Percentiles rank a stretch among this genome's conserved stretches.
phyloP scores from a whole-genome alignment of 345 rosid genomes.

The Bruguiera gymnorhiza region DNA sequence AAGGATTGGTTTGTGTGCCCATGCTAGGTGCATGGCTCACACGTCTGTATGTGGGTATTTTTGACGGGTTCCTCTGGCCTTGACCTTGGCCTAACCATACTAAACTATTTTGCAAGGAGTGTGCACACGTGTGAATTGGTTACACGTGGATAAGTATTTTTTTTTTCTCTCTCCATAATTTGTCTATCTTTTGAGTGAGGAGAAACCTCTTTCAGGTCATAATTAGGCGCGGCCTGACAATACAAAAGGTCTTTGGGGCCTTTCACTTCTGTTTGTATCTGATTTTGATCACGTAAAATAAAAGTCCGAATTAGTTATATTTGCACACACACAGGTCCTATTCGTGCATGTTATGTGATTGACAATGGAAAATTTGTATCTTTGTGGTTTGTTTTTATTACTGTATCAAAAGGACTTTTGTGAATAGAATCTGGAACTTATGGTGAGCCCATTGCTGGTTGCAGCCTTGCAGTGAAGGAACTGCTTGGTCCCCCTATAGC shows the following conservation, averaged over 20 bases:
- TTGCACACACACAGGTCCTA: neutral
- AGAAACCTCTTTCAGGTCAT: slow-evolving; percentile 32
- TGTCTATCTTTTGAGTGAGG: neutral
- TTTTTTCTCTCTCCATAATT: slow-evolving; percentile 3
- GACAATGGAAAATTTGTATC: slow-evolving; percentile 45
- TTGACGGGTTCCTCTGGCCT: slow-evolving; percentile 46
- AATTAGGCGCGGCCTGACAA: slow-evolving; percentile 27
- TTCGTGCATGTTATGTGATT: slow-evolving; percentile 41
- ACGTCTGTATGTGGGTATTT: slow-evolving; percentile 42
- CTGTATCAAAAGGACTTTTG: slow-evolving; percentile 2
- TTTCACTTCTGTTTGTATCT: slow-evolving; percentile 36
- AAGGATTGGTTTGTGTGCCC: slow-evolving; percentile 32
- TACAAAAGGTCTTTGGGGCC: slow-evolving; percentile 56
- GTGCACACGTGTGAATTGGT: slow-evolving; percentile 28
- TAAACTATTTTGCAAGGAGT: neutral
- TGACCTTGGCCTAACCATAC: slow-evolving; percentile 26
- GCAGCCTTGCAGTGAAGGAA: slow-evolving; percentile 12
- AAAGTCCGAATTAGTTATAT: slow-evolving; percentile 13
- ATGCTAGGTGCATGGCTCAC: slow-evolving; percentile 30
- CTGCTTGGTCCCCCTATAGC: slow-evolving; percentile 36
- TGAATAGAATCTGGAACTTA: slow-evolving; percentile 20
- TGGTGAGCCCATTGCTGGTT: slow-evolving; percentile 10
- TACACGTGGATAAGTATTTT: slow-evolving; percentile 28
- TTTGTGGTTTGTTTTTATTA: slow-evolving; percentile 42
- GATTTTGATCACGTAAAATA: slow-evolving; percentile 25